Evolutionary conservation across 805 yeast species (phyloP).

Genomic region (Monosporozyma siamensis): DNA sequence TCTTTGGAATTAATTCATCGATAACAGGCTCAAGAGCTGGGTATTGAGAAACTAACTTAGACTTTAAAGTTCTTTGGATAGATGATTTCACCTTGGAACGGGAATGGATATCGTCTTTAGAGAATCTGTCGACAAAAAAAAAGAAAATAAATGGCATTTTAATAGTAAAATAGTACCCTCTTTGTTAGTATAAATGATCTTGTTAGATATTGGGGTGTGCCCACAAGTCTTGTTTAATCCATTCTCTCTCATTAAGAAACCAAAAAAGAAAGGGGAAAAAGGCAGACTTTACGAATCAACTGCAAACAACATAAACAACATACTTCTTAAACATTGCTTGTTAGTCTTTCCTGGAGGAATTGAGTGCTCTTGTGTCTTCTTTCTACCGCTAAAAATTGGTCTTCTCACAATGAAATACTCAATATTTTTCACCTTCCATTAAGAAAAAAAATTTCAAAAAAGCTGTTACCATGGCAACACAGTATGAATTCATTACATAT

Average conservation of each 20-base stretch:
- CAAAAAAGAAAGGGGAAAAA: neutral
- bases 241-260: neutral
- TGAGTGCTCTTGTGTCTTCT: no score
- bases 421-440: no score
- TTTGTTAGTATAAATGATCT: no score
- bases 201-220: neutral
- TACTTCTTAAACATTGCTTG: constrained; percentile 6
- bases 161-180: no score
- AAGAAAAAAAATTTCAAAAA: no score
- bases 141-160: no score
- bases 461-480: no score
- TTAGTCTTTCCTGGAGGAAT: neutral
- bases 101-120: constrained; percentile 80
- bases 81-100: constrained; percentile 89
- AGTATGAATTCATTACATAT: no score
- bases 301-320: neutral
- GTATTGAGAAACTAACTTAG: constrained; percentile 63
- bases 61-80: constrained; percentile 79
- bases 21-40: constrained; percentile 66
- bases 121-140: constrained; percentile 38
- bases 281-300: no score
- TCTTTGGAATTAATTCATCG: constrained; percentile 81
- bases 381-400: neutral
- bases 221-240: neutral
- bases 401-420: neutral